These are phyloP conservation scores for Teunomyces atbi DNA, from an alignment of 805 yeast species.

Conservation along the genomic window DNA sequence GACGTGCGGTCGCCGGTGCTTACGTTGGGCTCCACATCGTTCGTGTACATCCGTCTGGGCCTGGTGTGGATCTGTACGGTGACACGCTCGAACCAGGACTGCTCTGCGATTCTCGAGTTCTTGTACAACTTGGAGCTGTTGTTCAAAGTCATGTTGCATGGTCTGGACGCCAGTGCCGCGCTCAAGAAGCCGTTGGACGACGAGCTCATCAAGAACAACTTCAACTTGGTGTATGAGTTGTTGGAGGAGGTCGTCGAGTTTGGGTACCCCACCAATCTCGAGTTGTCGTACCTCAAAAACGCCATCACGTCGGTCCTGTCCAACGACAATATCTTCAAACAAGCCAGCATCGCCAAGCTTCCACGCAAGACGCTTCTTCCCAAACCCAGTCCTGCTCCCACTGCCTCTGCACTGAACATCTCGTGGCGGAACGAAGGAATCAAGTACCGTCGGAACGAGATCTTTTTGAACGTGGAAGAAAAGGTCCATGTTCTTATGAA, in stretches of 20 bases:
- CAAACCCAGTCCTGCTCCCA: conserved; percentile 2
- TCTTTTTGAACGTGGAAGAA: conserved; percentile 73
- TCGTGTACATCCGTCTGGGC: conserved; percentile 66
- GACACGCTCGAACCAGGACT: conserved; percentile 86
- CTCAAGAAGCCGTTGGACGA: conserved; percentile 19
- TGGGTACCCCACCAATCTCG: conserved; percentile 75
- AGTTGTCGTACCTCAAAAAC: conserved; percentile 31
- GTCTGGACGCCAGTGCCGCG: conserved; percentile 7
- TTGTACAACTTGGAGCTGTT: conserved; percentile 59
- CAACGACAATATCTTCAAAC: conserved; percentile 20
- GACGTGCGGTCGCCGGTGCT: conserved; percentile 46
- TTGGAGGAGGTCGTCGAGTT: conserved; percentile 74
- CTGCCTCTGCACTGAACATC: conserved; percentile 18
- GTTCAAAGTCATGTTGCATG: conserved; percentile 34
- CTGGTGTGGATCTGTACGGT: conserved; percentile 82
- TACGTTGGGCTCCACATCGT: conserved; percentile 91
- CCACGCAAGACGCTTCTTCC: neutral
- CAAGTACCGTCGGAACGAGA: conserved; percentile 79
- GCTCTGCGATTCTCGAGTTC: conserved; percentile 76
- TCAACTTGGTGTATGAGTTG: conserved; percentile 69
- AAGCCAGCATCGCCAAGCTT: conserved; percentile 7
- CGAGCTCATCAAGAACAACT: conserved; percentile 58
- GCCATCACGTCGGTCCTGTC: conserved; percentile 13
- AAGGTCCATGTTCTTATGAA: conserved; percentile 68
- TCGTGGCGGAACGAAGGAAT: conserved; percentile 74